A percentile compares a stretch with the other conserved stretches of the same genome.
Conservation (phyloP, 805 yeast genomes). For the Lipomyces yamanashiensis region DNA sequence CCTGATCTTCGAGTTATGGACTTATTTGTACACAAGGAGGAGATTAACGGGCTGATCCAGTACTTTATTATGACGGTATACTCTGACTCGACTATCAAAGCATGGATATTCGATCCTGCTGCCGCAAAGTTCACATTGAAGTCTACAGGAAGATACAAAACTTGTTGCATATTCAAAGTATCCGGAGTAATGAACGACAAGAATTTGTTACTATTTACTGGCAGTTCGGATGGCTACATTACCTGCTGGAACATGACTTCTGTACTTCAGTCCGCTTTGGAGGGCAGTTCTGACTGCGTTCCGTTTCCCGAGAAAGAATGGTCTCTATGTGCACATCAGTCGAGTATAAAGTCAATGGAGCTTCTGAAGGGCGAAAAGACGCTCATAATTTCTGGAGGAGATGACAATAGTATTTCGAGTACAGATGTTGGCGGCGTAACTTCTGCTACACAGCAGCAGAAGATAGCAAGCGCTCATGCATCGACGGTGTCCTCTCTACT, state of each 20-base stretch:
- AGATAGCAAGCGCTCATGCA: slow-evolving; percentile 68
- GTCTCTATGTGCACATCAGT: slow-evolving; percentile 71
- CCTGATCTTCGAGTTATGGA: slow-evolving; percentile 94
- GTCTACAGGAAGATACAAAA: slow-evolving; percentile 59
- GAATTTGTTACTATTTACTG: slow-evolving; percentile 52
- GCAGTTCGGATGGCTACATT: slow-evolving; percentile 85
- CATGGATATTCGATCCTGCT: slow-evolving; percentile 46
- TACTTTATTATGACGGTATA: slow-evolving; percentile 71
- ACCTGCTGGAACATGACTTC: slow-evolving; percentile 60
- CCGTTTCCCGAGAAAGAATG: slow-evolving; percentile 24
- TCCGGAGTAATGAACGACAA: slow-evolving; percentile 49
- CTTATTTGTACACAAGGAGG: slow-evolving; percentile 54
- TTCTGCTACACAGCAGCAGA: slow-evolving; percentile 39
- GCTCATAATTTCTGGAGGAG: slow-evolving; percentile 80
- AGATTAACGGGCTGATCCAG: slow-evolving; percentile 27
- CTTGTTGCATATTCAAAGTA: slow-evolving; percentile 77
- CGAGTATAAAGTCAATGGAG: slow-evolving; percentile 74
- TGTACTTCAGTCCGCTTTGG: background rate
- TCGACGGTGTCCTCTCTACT: slow-evolving; percentile 79
- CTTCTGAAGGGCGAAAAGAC: slow-evolving; percentile 36
- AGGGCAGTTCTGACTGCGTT: background rate
- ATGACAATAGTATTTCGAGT: slow-evolving; percentile 75
- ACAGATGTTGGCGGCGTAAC: slow-evolving; percentile 44
- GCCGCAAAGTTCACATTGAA: slow-evolving; percentile 52
- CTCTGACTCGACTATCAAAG: slow-evolving; percentile 77